Evolutionary conservation across 495 filamentous ascomycete species (phyloP).

Genomic region (Umbilicaria muhlenbergii): DNA sequence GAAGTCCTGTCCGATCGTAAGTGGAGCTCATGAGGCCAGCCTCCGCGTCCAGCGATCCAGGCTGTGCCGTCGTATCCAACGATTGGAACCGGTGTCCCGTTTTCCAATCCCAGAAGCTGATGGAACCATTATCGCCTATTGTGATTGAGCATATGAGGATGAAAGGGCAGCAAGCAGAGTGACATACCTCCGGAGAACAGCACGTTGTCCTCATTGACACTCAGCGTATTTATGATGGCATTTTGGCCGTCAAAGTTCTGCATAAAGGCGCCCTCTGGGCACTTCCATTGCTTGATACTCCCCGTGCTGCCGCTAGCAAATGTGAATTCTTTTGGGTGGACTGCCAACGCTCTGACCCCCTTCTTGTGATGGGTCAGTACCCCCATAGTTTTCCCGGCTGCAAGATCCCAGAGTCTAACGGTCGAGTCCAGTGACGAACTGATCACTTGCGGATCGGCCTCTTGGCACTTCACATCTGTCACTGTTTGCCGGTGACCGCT

Average conservation of each 20-base stretch:
- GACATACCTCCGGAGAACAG: constrained; percentile 62
- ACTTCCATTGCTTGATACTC: constrained; percentile 99
- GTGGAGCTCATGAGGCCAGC: constrained; percentile 83
- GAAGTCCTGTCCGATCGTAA: constrained; percentile 75
- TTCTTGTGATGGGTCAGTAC: constrained; percentile 98
- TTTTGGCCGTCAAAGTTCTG: constrained; percentile 98
- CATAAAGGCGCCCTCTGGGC: constrained; percentile 96
- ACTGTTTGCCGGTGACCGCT: constrained; percentile 82
- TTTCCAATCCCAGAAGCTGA: constrained; percentile 99
- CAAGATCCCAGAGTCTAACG: constrained; percentile 89
- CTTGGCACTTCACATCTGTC: constrained; percentile 79
- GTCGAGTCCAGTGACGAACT: constrained; percentile 81
- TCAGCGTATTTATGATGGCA: constrained; percentile 86
- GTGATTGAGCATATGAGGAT: constrained; percentile 1
- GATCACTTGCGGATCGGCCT: constrained; percentile 93
- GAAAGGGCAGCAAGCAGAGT: constrained; percentile 7
- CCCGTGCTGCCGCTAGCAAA: constrained; percentile 84
- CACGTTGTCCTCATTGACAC: constrained; percentile 87
- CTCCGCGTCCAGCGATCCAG: constrained; percentile 86
- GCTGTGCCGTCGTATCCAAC: constrained; percentile 80
- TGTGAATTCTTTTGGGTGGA: constrained; percentile 89
- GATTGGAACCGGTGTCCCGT: constrained; percentile 81
- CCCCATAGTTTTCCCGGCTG: constrained; percentile 90
- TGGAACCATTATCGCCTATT: constrained; percentile 70
- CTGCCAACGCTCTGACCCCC: constrained; percentile 70